Percentiles rank a stretch among this genome's conserved stretches.
Conservation (phyloP, 208 protist genomes). For the Trypanosoma melophagium region DNA sequence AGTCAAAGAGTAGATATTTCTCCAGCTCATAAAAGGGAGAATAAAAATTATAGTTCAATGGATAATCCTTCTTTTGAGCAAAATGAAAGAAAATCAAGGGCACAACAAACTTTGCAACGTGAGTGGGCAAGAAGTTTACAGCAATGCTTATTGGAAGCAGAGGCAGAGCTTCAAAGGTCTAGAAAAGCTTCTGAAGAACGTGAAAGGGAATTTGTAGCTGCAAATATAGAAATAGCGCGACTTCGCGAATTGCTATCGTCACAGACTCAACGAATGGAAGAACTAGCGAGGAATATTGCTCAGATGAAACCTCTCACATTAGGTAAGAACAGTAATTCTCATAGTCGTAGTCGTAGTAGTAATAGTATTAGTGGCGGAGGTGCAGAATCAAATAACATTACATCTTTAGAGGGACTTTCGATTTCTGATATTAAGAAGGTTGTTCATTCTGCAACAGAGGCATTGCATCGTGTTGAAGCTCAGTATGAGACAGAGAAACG, state of each 20-base stretch:
- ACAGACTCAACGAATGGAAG: slow-evolving; percentile 14
- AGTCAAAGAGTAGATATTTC: not conserved
- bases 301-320: not conserved
- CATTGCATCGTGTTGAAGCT: slow-evolving; percentile 12
- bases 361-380: not conserved
- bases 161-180: slow-evolving; percentile 11
- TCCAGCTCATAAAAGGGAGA: not conserved
- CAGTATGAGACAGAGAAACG: slow-evolving; percentile 10
- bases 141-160: slow-evolving; percentile 19
- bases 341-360: not conserved
- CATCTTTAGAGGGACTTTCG: slow-evolving; percentile 18
- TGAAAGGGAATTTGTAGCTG: slow-evolving; percentile 4
- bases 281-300: slow-evolving; percentile 10
- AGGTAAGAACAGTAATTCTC: not conserved
- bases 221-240: slow-evolving; percentile 13
- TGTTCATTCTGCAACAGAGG: slow-evolving; percentile 15
- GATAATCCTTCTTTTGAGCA: not conserved
- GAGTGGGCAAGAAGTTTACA: slow-evolving; percentile 18
- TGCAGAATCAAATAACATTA: not conserved
- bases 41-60: not conserved
- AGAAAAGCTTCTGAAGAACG: not conserved
- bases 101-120: not conserved
- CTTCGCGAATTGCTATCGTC: slow-evolving; percentile 14
- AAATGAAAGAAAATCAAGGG: no score
- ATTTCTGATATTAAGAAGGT: slow-evolving; percentile 12